A percentile compares a stretch with the other conserved stretches of the same genome.
Conservation (phyloP, 148 eudicot genomes). For the Mesembryanthemum crystallinum region DNA sequence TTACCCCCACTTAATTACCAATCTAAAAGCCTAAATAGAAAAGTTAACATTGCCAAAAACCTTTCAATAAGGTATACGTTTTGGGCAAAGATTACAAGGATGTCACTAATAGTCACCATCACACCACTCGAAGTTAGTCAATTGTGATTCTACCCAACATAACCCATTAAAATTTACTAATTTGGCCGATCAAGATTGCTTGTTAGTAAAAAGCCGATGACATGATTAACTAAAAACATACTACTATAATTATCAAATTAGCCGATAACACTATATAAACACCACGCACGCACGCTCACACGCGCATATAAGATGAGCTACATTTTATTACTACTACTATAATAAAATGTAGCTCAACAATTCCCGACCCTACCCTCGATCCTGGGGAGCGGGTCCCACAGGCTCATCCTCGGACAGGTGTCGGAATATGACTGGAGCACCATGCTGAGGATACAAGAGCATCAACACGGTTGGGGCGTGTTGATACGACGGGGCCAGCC, state of each 20-base stretch:
- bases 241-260: neutral
- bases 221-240: neutral
- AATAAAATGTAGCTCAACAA: slow-evolving; percentile 2
- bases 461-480: slow-evolving; percentile 85
- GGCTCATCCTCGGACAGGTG: slow-evolving; percentile 22
- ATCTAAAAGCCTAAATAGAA: neutral
- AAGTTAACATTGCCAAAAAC: slow-evolving; percentile 12
- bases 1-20: neutral
- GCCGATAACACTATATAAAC: slow-evolving; percentile 24
- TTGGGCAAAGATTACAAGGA: slow-evolving; percentile 14
- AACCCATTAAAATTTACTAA: neutral
- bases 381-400: neutral
- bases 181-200: slow-evolving; percentile 6
- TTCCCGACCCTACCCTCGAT: slow-evolving; percentile 27
- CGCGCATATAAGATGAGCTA: neutral
- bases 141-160: slow-evolving; percentile 1
- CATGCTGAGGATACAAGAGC: slow-evolving; percentile 86
- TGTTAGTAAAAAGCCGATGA: slow-evolving; percentile 10
- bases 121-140: slow-evolving; percentile 9
- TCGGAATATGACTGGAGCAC: slow-evolving; percentile 73
- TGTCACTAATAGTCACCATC: neutral
- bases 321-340: neutral
- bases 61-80: neutral
- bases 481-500: slow-evolving; percentile 62
- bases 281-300: slow-evolving; percentile 1